These are phyloP conservation scores for Jackrogersella multiformis DNA, from an alignment of 495 filamentous ascomycete genomes.

Conservation along the genomic window DNA sequence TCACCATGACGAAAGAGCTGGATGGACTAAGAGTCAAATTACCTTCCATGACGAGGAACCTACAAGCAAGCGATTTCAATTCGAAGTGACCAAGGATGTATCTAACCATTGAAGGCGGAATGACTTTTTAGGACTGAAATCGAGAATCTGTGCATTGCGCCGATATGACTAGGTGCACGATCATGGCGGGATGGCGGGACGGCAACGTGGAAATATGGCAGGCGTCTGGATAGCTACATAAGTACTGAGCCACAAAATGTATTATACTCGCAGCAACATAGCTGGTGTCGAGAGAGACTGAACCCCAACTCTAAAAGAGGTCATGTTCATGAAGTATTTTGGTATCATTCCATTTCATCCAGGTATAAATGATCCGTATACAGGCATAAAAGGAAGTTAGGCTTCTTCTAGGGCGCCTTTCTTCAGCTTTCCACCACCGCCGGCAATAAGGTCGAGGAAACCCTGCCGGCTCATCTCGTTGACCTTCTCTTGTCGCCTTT, in stretches of 20 bases:
- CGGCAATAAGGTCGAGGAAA: slow-evolving; percentile 90
- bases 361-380: not conserved
- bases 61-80: slow-evolving; percentile 93
- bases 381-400: slow-evolving; percentile 23
- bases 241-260: slow-evolving; percentile 26
- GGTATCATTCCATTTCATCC: slow-evolving; percentile 34
- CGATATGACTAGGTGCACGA: slow-evolving; percentile 15
- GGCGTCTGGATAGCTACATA: slow-evolving; percentile 4
- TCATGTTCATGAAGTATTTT: slow-evolving; percentile 37
- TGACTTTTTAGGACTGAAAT: slow-evolving; percentile 11
- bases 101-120: slow-evolving; percentile 48
- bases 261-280: slow-evolving; percentile 28
- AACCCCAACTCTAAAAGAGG: slow-evolving; percentile 40
- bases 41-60: slow-evolving; percentile 92
- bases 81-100: slow-evolving; percentile 49
- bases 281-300: slow-evolving; percentile 22
- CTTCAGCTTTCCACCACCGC: slow-evolving; percentile 63
- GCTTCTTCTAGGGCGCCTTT: slow-evolving; percentile 63
- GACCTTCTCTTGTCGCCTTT: slow-evolving; percentile 79
- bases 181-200: slow-evolving; percentile 1
- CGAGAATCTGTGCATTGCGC: slow-evolving; percentile 23
- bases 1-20: slow-evolving; percentile 87
- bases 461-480: slow-evolving; percentile 97
- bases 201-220: slow-evolving; percentile 18
- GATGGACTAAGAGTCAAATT: slow-evolving; percentile 86